Percentiles rank a stretch among this genome's conserved stretches.
Evolutionary conservation across 1,284 basidiomycete genomes (phyloP).

Genomic region (Mycena citricolor): DNA sequence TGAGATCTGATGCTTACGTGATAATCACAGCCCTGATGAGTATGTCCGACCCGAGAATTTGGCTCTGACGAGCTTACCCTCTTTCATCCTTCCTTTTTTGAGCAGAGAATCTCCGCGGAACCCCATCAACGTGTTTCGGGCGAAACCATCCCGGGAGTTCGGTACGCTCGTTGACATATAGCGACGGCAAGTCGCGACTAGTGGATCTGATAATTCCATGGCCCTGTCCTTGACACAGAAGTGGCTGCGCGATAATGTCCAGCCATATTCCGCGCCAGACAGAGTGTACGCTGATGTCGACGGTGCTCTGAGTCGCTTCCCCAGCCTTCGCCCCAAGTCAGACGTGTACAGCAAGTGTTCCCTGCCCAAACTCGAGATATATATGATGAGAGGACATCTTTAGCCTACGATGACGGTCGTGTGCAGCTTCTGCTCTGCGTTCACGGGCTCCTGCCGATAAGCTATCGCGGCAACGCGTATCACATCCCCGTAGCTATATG

Average conservation of each 20-base stretch:
- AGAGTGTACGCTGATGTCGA: constrained; percentile 65
- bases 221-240: constrained; percentile 40
- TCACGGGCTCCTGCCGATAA: constrained; percentile 89
- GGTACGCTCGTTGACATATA: not conserved
- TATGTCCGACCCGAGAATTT: too few relatives aligned
- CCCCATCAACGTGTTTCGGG: not conserved
- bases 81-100: too few relatives aligned
- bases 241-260: constrained; percentile 76
- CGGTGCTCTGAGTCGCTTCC: constrained; percentile 55
- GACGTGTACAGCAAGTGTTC: constrained; percentile 85
- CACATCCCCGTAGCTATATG: constrained; percentile 94
- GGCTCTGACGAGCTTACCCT: too few relatives aligned
- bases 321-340: constrained; percentile 81
- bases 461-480: constrained; percentile 77
- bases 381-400: constrained; percentile 10
- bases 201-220: constrained; percentile 23
- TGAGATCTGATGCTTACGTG: too few relatives aligned
- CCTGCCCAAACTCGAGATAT: not conserved
- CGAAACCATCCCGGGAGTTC: not conserved
- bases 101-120: too few relatives aligned
- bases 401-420: constrained; percentile 93
- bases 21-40: too few relatives aligned
- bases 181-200: not conserved
- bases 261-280: constrained; percentile 61
- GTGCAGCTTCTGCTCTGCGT: constrained; percentile 88